Conservation (phyloP, 1,139 yeast species). For the Wickerhamomyces sp. region DNA sequence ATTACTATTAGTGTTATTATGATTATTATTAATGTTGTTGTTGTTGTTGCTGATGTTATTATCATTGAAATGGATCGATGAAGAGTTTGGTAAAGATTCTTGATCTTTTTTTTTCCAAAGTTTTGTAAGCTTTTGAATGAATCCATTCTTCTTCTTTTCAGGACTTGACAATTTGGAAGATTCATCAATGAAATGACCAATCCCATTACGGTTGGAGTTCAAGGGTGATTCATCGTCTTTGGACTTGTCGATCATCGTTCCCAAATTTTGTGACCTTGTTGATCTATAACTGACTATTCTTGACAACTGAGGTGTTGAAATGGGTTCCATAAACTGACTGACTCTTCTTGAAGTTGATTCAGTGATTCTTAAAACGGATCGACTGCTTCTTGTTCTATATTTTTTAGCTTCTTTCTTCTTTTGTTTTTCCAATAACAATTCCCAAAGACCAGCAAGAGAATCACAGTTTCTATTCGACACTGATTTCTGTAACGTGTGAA, state of each 20-base stretch:
- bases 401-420: slow-evolving; percentile 40
- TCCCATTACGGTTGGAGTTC: background rate
- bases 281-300: slow-evolving; percentile 20
- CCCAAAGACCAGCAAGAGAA: slow-evolving; percentile 81
- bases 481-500: slow-evolving; percentile 55
- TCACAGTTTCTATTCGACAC: slow-evolving; percentile 64
- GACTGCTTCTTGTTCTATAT: slow-evolving; percentile 38
- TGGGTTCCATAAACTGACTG: slow-evolving; percentile 23
- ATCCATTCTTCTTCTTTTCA: slow-evolving; percentile 19
- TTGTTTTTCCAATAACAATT: slow-evolving; percentile 63
- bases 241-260: background rate
- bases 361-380: slow-evolving; percentile 38
- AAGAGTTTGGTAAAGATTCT: slow-evolving; percentile 3
- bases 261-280: slow-evolving; percentile 1
- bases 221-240: background rate
- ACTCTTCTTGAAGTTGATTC: slow-evolving; percentile 24
- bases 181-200: background rate
- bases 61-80: background rate
- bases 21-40: background rate
- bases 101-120: slow-evolving; percentile 17
- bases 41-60: background rate
- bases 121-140: slow-evolving; percentile 19
- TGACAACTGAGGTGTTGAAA: slow-evolving; percentile 18
- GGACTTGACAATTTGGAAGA: slow-evolving; percentile 14
- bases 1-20: background rate